These are phyloP conservation scores for Elasticomyces elasticus DNA, from an alignment of 495 filamentous ascomycete species.

Conservation along the genomic window DNA sequence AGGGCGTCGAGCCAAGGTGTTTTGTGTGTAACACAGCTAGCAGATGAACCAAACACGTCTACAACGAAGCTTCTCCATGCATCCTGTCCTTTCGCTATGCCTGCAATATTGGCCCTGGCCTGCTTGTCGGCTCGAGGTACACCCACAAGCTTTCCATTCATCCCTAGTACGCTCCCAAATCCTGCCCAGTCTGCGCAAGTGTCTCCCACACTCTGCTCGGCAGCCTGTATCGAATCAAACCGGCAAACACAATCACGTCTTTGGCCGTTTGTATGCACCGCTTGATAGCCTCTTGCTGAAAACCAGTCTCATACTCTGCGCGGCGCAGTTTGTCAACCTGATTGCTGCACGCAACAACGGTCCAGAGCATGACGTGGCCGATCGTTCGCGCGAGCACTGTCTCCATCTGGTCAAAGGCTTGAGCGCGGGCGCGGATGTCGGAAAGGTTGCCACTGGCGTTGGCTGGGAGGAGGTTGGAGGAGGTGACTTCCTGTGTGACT, in stretches of 20 bases:
- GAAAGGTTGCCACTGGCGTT: slow-evolving; percentile 57
- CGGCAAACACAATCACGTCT: slow-evolving; percentile 89
- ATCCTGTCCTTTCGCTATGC: not conserved
- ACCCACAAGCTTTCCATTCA: not conserved
- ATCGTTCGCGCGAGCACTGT: slow-evolving; percentile 75
- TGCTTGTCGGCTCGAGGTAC: too few species aligned
- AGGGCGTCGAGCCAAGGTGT: too few species aligned
- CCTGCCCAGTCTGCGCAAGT: slow-evolving; percentile 63
- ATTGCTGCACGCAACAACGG: slow-evolving; percentile 68
- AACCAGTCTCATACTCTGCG: slow-evolving; percentile 60
- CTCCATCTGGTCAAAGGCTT: slow-evolving; percentile 63
- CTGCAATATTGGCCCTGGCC: not conserved
- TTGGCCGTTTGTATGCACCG: slow-evolving; percentile 65
- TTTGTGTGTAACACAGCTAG: too few species aligned
- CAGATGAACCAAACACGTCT: not conserved
- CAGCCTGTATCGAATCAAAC: slow-evolving; percentile 82
- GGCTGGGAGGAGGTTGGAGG: slow-evolving; percentile 67
- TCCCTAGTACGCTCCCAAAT: slow-evolving; percentile 48
- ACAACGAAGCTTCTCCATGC: not conserved
- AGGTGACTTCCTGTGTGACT: slow-evolving; percentile 53
- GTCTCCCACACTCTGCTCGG: slow-evolving; percentile 67
- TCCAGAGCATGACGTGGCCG: slow-evolving; percentile 85
- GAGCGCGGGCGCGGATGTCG: slow-evolving; percentile 61
- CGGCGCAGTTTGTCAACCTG: slow-evolving; percentile 58
- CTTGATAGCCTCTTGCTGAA: slow-evolving; percentile 56